These are phyloP conservation scores for Phialophora tarda DNA, from an alignment of 2,329 filamentous ascomycete species.

Conservation along the genomic window DNA sequence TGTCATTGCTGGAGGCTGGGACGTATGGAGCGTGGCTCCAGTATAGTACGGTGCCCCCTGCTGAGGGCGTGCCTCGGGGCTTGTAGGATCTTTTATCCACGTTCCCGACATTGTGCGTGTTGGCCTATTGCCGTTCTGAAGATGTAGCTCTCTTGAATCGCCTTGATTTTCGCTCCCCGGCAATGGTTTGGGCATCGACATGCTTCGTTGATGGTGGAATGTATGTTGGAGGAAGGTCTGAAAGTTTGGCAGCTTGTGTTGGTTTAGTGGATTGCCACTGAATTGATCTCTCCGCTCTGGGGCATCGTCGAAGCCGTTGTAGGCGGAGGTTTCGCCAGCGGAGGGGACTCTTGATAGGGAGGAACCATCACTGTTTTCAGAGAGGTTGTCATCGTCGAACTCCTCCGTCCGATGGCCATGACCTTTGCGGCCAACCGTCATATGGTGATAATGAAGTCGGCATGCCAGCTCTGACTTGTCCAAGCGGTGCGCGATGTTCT, in stretches of 20 bases:
- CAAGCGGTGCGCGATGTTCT: conserved; percentile 82
- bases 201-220: conserved; percentile 27
- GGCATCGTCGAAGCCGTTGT: background rate
- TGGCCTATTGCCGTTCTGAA: conserved; percentile 18
- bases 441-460: conserved; percentile 84
- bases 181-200: conserved; percentile 24
- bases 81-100: conserved; percentile 16
- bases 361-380: conserved; percentile 19
- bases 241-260: conserved; percentile 30
- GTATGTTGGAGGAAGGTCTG: conserved; percentile 32
- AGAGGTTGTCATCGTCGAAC: conserved; percentile 25
- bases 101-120: conserved; percentile 27
- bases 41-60: background rate
- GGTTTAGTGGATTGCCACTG: background rate
- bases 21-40: background rate
- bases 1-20: background rate
- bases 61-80: background rate
- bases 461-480: conserved; percentile 89
- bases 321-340: conserved; percentile 1
- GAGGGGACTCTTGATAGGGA: conserved; percentile 18
- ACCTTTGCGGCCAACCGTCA: conserved; percentile 63
- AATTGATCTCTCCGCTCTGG: background rate
- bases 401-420: conserved; percentile 30
- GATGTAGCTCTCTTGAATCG: conserved; percentile 11
- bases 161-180: background rate